phyloP scores from a whole-genome alignment of 179 eudicot species.

The Nepenthes alata region DNA sequence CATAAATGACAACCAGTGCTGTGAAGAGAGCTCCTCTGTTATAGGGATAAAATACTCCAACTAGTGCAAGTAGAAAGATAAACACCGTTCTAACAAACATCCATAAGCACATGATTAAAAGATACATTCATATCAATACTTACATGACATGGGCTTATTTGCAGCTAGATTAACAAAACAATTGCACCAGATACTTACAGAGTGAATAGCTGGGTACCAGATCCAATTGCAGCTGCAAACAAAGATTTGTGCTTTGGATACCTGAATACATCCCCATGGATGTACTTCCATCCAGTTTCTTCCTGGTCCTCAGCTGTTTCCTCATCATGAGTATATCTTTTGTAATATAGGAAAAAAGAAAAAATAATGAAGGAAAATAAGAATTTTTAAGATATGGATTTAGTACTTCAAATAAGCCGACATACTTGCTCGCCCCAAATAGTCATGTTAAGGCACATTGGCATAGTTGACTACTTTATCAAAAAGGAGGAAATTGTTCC shows the following conservation, averaged over 20 bases:
- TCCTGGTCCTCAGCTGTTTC: conserved; percentile 5
- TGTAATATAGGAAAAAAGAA: neutral
- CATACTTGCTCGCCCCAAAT: neutral
- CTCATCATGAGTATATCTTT: conserved; percentile 5
- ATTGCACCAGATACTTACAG: neutral
- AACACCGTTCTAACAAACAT: conserved; percentile 1
- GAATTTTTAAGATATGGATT: no score
- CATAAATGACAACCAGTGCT: conserved; percentile 6
- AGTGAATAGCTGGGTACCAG: conserved; percentile 4
- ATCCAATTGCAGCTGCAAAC: conserved; percentile 4
- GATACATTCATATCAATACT: no score
- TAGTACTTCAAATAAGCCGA: neutral
- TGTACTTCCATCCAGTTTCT: conserved; percentile 7
- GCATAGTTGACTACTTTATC: neutral
- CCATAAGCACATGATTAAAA: neutral
- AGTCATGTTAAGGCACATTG: neutral
- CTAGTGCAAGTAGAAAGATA: conserved; percentile 5
- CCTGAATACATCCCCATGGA: conserved; percentile 5
- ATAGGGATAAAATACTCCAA: conserved; percentile 5
- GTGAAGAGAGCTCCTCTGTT: conserved; percentile 7
- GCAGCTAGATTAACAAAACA: no score
- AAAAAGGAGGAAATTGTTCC: neutral
- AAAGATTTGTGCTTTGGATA: conserved; percentile 4
- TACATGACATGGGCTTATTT: no score
- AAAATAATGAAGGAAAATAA: neutral